Conservation (phyloP, 768 basidiomycete species). For the Auriscalpium orientale region DNA sequence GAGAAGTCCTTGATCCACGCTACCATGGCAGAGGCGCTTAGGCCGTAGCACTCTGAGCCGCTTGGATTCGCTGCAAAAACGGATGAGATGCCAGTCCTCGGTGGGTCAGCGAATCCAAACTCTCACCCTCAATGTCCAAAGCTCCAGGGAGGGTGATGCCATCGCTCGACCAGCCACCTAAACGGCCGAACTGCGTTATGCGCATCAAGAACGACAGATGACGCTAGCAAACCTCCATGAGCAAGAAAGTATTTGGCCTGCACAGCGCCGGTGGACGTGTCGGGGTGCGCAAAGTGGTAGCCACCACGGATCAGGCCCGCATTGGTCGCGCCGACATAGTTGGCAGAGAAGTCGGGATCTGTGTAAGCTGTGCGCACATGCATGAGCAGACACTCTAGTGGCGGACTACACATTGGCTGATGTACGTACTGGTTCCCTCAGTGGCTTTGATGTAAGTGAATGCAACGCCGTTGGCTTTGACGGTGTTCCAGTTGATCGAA, state of each 20-base stretch:
- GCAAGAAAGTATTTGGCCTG: conserved; percentile 55
- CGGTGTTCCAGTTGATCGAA: conserved; percentile 40
- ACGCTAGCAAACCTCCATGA: conserved; percentile 35
- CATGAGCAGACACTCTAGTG: neutral
- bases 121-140: conserved; percentile 52
- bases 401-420: neutral
- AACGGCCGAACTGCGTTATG: too few species aligned
- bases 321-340: conserved; percentile 51
- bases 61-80: conserved; percentile 38
- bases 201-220: too few species aligned
- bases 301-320: conserved; percentile 50
- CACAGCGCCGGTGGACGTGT: conserved; percentile 41
- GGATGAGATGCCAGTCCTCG: neutral
- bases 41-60: conserved; percentile 46
- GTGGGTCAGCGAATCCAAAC: neutral
- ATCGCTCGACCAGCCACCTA: conserved; percentile 47
- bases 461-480: conserved; percentile 41
- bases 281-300: conserved; percentile 57
- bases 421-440: conserved; percentile 41
- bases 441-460: conserved; percentile 67
- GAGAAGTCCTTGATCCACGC: conserved; percentile 58
- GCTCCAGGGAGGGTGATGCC: conserved; percentile 57
- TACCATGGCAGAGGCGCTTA: conserved; percentile 48
- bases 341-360: conserved; percentile 36
- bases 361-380: conserved; percentile 23